phyloP scores from a whole-genome alignment of 177 flowering plant species.

The Telopea speciosissima region DNA sequence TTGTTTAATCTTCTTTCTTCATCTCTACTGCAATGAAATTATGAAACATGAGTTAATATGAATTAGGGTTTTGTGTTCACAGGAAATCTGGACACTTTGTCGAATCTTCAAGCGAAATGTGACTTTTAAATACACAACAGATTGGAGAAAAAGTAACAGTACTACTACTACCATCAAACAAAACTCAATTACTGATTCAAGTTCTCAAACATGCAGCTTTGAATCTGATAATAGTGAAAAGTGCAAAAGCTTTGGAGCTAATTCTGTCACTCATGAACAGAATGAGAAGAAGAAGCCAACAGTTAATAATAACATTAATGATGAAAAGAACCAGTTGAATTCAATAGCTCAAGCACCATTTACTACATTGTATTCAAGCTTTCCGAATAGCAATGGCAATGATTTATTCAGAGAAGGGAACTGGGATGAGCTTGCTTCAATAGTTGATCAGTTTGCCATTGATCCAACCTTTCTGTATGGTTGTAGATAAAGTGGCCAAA shows the following conservation, averaged over 20 bases:
- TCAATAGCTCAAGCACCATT: constrained; percentile 19
- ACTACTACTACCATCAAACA: constrained; percentile 10
- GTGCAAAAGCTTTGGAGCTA: constrained; percentile 19
- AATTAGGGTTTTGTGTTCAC: neutral
- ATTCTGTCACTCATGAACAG: constrained; percentile 2
- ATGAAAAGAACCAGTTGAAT: constrained; percentile 9
- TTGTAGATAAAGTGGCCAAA: neutral
- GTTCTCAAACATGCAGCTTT: constrained; percentile 22
- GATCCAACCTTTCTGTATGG: constrained; percentile 17
- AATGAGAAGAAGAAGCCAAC: constrained; percentile 20
- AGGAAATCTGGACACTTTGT: constrained; percentile 80
- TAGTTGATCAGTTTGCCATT: constrained; percentile 27
- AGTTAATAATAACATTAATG: neutral
- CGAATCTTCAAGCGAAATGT: constrained; percentile 57
- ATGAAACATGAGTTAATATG: too few species aligned
- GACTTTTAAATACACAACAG: constrained; percentile 30
- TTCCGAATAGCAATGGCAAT: constrained; percentile 3
- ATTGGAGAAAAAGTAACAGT: too few species aligned
- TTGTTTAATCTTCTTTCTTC: too few species aligned
- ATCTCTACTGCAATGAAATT: too few species aligned
- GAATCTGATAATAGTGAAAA: constrained; percentile 19
- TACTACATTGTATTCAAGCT: constrained; percentile 15
- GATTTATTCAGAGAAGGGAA: constrained; percentile 16
- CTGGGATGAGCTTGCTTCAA: constrained; percentile 54
- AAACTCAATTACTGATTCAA: constrained; percentile 10